Conservation (phyloP, 257 asterid species). For the Penstemon davidsonii region DNA sequence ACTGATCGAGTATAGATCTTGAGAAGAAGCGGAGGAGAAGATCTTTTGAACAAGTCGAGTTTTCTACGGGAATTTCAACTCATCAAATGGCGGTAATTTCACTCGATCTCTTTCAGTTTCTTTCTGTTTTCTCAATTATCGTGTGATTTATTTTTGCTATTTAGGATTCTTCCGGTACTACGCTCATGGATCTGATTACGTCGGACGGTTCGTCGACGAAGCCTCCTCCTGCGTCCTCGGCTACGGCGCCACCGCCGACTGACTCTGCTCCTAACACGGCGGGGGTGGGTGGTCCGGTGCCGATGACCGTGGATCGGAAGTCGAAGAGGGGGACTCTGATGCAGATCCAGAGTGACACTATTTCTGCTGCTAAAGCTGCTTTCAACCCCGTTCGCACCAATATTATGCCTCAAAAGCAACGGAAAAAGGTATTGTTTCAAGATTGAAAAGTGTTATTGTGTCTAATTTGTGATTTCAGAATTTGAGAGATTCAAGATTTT, state of each 20-base stretch:
- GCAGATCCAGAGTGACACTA: slow-evolving; percentile 99
- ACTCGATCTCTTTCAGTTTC: not conserved
- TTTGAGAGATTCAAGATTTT: not conserved
- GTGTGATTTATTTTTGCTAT: not conserved
- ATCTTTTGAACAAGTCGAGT: slow-evolving; percentile 14
- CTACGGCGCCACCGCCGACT: slow-evolving; percentile 51
- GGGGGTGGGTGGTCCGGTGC: slow-evolving; percentile 48
- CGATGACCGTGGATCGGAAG: slow-evolving; percentile 68
- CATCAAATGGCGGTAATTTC: slow-evolving; percentile 38
- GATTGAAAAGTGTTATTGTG: not conserved
- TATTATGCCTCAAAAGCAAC: slow-evolving; percentile 81
- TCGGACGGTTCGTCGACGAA: slow-evolving; percentile 78
- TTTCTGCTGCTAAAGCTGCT: slow-evolving; percentile 93
- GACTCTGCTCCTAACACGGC: slow-evolving; percentile 41
- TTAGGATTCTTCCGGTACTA: slow-evolving; percentile 88
- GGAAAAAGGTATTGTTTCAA: slow-evolving; percentile 56
- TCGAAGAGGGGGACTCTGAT: slow-evolving; percentile 82
- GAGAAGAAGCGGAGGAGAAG: slow-evolving; percentile 6
- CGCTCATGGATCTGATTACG: slow-evolving; percentile 98
- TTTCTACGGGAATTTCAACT: not conserved
- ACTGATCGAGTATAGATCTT: not conserved
- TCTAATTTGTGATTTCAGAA: not conserved
- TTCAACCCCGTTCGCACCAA: slow-evolving; percentile 74
- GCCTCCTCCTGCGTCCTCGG: slow-evolving; percentile 48
- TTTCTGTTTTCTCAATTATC: not conserved